Evolutionary conservation across 2,329 filamentous ascomycete genomes (phyloP).

Genomic region (Colletotrichum tamarilloi): DNA sequence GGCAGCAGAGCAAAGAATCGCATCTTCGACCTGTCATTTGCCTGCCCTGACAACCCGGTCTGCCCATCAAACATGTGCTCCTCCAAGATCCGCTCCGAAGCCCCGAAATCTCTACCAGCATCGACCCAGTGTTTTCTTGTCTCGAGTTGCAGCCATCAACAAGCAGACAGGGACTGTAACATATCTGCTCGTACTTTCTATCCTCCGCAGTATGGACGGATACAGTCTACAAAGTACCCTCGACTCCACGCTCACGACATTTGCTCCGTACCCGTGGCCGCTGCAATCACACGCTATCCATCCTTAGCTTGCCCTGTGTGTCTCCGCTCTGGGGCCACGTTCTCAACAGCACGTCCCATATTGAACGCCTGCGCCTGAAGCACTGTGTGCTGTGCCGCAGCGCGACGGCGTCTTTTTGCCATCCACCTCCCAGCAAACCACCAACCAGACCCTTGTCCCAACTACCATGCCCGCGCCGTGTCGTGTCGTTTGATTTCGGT

Average conservation of each 20-base stretch:
- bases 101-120: constrained; percentile 20
- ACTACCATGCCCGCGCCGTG: constrained; percentile 27
- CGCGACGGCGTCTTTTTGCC: constrained; percentile 19
- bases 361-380: constrained; percentile 21
- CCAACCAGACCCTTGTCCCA: constrained; percentile 28
- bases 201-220: neutral
- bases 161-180: constrained; percentile 17
- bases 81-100: constrained; percentile 29
- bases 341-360: constrained; percentile 35
- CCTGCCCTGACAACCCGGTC: constrained; percentile 20
- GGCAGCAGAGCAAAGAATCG: constrained; percentile 10
- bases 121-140: constrained; percentile 9
- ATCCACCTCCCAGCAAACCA: constrained; percentile 18
- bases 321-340: constrained; percentile 33
- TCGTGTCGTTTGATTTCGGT: constrained; percentile 34
- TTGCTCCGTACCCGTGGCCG: constrained; percentile 23
- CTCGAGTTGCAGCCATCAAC: constrained; percentile 32
- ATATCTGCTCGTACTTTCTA: neutral
- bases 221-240: neutral
- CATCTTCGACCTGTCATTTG: constrained; percentile 15
- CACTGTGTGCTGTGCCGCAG: constrained; percentile 34
- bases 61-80: constrained; percentile 24
- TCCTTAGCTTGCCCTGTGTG: constrained; percentile 22
- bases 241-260: constrained; percentile 34
- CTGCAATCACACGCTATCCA: constrained; percentile 33